Base-by-base conservation (phyloP, 129 eudicot genomes). In the Solidago caesia region DNA sequence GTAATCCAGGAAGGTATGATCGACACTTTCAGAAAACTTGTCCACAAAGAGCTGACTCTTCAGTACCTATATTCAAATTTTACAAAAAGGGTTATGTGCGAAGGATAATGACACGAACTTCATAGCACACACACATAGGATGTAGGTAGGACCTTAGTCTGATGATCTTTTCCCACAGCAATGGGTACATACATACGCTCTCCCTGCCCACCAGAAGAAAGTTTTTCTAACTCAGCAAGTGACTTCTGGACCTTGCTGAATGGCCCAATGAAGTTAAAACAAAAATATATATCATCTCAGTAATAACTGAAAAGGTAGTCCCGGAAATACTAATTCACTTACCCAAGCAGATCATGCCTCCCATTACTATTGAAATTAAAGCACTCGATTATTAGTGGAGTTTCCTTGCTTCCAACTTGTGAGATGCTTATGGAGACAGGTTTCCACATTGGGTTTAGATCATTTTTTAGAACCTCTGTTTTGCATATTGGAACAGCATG, bases 401-500 rank as follows among this genome's bases (percentile, higher is more conserved):
- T 91, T 81, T 95, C 99, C 99, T 91, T 95, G 82, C 97, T 89
- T 63, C 99, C 97, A 69, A 87, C 94, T 85, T 89, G 97, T 75
- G 90, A 92, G 68, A 87, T 83, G 59, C 84, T 95, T 83, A 95
- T 44, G 62, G 71, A 87, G 52, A 91, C 25, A 1, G 91, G 97
- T 73, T 95, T 89, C 99, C 99, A 95, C 29, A 71, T 74, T 14
- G 99, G 99, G 53, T 81, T 79, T 64, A 88, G 87, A 73, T 95
- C 90, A 75, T 95, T 88, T 80, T 87, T 87, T 72, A 95, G 25
- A 55, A 87, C 97, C 80, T 95, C 99, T 64, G 99, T 95, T 83
- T 87, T 95, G 89, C 89, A 89, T 82, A 95, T 76, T 16, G 97
- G 99, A 75, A 89, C 75, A 21, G 89, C 42, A 33, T 72, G 64